Base-by-base conservation (phyloP, 495 filamentous ascomycete species). In the Penicillium riverlandense region DNA sequence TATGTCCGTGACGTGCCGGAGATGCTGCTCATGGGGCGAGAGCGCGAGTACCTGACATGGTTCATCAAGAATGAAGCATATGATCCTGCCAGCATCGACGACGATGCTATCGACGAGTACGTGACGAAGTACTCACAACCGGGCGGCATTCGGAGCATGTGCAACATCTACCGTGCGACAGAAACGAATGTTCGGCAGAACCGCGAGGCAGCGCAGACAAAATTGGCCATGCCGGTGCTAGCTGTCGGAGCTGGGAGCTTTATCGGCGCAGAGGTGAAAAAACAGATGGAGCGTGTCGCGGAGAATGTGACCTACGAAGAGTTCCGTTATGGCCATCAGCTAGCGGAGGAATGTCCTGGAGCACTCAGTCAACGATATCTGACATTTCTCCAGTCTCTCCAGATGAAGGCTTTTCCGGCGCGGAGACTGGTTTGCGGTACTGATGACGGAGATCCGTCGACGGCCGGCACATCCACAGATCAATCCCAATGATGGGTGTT, bases 31-130 rank as follows among this genome's bases (percentile, higher is more conserved):
- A 40, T 41, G 7, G 68, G 67, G 1, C 47, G 58, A 7, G 68
- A 69, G 47, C 51, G 43, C 41, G 50, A 61, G 29, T 64, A 70
- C 42, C 59, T 72, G 4, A 40, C 41, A n/a, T 70, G 69, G 69
- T 70, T 68, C 42, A 69, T 70, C 46, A 69, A 57, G 53, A 63
- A 70, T 45, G 49, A 48, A 4, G 52, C 45, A 15, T 71, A 71
- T 43, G 40, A 37, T 37, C 35, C 35, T 6, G 1, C 12, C 35
- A 9, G 7, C 16, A 37, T 37, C 2, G 35, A 37, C 13, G 35
- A 37, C 35, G 35, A 37, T 8, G 35, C 35, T 16, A 14, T 37
- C 7, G 35, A 37, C 11, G 35, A 37, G 35, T 37, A 37, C 16
- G 35, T 14, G 35, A n/a, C 6, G 1, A 37, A 37, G 13, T 37